A percentile compares a stretch with the other conserved stretches of the same genome.
Evolutionary conservation across 208 protist species (phyloP).

Genomic region (Trypanosoma melophagium): DNA sequence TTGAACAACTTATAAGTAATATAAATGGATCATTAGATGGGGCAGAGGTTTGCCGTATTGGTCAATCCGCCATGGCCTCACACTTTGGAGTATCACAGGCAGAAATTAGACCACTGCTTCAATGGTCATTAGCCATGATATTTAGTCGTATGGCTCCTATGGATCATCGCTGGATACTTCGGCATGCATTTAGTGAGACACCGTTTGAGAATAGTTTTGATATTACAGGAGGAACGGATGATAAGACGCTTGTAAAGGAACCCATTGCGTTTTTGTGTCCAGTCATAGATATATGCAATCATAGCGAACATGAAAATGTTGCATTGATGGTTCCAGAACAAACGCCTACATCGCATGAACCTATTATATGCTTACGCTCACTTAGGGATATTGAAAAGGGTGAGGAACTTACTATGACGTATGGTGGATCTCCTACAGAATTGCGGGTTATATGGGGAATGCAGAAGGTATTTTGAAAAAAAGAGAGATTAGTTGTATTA

Average conservation of each 20-base stretch:
- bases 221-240: not conserved
- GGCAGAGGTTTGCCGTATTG: conserved; percentile 46
- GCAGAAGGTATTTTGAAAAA: conserved; percentile 41
- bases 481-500: not conserved
- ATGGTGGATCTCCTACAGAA: conserved; percentile 57
- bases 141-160: conserved; percentile 85
- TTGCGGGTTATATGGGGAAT: conserved; percentile 82
- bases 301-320: conserved; percentile 79
- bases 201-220: conserved; percentile 49
- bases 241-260: conserved; percentile 48
- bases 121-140: conserved; percentile 74
- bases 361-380: conserved; percentile 68
- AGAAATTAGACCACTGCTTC: conserved; percentile 58
- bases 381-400: conserved; percentile 64
- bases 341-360: conserved; percentile 31
- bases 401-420: conserved; percentile 84
- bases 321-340: conserved; percentile 72
- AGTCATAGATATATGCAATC: conserved; percentile 87
- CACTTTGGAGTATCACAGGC: conserved; percentile 63
- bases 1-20: conserved; percentile 63
- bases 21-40: conserved; percentile 61
- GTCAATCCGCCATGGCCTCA: conserved; percentile 44
- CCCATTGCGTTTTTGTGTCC: conserved; percentile 81
- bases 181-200: conserved; percentile 58
- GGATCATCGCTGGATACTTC: conserved; percentile 56